A percentile compares a stretch with the other conserved stretches of the same genome.
Conservation (phyloP, 306 rosid species). For the Castanea sativa region DNA sequence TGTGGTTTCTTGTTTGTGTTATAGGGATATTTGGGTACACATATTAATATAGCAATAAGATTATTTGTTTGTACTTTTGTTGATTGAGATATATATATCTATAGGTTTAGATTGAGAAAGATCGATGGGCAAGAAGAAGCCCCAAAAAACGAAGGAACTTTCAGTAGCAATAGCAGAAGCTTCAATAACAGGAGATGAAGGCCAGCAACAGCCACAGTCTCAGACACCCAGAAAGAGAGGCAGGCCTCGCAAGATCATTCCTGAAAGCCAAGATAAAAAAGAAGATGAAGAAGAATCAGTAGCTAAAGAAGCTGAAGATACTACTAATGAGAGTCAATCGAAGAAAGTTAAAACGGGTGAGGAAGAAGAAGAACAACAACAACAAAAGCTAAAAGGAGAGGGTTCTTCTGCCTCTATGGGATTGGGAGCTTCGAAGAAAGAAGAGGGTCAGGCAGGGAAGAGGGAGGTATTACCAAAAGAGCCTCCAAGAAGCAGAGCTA, state of each 20-base stretch:
- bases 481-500: conserved; percentile 64
- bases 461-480: conserved; percentile 19
- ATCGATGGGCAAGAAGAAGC: conserved; percentile 74
- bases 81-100: background rate
- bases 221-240: conserved; percentile 78
- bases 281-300: conserved; percentile 8
- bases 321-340: conserved; percentile 20
- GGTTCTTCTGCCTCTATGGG: conserved; percentile 27
- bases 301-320: conserved; percentile 7
- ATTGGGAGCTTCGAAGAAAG: conserved; percentile 22
- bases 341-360: conserved; percentile 27
- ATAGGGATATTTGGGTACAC: no score
- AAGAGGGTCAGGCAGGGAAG: conserved; percentile 16
- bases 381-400: conserved; percentile 20
- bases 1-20: background rate
- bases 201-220: conserved; percentile 28
- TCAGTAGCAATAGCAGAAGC: conserved; percentile 82
- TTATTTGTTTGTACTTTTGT: background rate
- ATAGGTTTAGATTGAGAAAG: background rate
- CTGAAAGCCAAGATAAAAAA: conserved; percentile 20
- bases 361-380: conserved; percentile 12
- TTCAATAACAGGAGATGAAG: conserved; percentile 46
- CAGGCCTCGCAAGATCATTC: conserved; percentile 66
- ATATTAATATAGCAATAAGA: background rate
- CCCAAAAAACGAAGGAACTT: conserved; percentile 69